Evolutionary conservation across 2,329 filamentous ascomycete species (phyloP), one percentile per base, ranked within the genome.

Genomic region (Herpomyces periplanetae): DNA sequence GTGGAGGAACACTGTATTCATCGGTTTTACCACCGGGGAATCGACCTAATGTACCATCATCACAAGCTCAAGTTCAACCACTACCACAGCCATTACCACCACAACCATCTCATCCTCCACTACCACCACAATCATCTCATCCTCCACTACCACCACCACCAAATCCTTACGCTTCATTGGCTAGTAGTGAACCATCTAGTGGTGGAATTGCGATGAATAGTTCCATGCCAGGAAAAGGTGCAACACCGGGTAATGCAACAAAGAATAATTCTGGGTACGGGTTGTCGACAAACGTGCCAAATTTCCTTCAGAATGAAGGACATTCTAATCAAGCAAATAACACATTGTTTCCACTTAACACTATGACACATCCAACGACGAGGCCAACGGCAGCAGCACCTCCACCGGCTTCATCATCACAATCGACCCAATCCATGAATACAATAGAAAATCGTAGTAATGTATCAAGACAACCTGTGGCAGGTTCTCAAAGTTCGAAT

Each of bases 71-170:
- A 12, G 61, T 64, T 17, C 65, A 68, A 19, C 56, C 66, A 12
- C 64, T 64, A 4, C 66, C 69, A 15, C 71, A 73, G 19, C 71
- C 75, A 3, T 33, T 37, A 18, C 42, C 44, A 15, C 30, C 33
- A 14, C 34, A 43, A 15, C 42, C 44, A 10, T 43, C 45, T 14
- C 40, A 49, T 21, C 43, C 46, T 18, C 47, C 49, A 13, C 42
- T 41, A 18, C 38, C 39, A 11, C 38, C 36, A 20, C 30, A 32
- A 18, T 28, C 28, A 23, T 31, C 35, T 11, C 30, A 26, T 16
- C 27, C 28, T 18, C 31, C 35, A 24, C 28, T 39, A 8, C 30
- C 37, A 12, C 38, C 37, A 12, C 36, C 36, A 9, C 42, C 44
- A 10, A 39, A 41, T 18, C 35, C 40, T 5, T 45, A 44, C 22